These are phyloP conservation scores for Pogostemon cablin DNA, from an alignment of 257 asterid species.

Conservation along the genomic window DNA sequence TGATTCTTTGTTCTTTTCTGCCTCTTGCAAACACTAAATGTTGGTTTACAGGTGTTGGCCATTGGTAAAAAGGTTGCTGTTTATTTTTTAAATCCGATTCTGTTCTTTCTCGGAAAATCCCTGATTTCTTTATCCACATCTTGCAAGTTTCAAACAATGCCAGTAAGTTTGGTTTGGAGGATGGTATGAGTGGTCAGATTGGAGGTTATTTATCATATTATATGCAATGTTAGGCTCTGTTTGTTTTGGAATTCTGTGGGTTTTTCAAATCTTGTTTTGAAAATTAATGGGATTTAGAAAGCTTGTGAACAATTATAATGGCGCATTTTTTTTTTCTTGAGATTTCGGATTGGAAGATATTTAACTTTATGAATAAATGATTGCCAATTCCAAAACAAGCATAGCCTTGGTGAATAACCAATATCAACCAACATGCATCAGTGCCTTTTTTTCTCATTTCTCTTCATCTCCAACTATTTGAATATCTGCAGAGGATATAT, in stretches of 20 bases:
- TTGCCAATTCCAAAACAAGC: too few species aligned
- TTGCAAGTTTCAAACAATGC: neutral
- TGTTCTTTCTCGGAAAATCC: neutral
- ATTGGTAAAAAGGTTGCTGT: neutral
- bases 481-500: neutral
- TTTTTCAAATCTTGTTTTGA: too few species aligned
- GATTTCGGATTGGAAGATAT: too few species aligned
- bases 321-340: too few species aligned
- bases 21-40: neutral
- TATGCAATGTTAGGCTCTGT: neutral
- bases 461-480: neutral
- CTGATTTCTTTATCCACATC: neutral
- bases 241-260: too few species aligned
- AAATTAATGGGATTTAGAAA: too few species aligned
- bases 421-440: neutral
- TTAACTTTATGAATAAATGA: too few species aligned
- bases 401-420: slow-evolving; percentile 3
- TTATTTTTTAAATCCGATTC: neutral
- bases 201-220: neutral
- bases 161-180: neutral
- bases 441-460: neutral
- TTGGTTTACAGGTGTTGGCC: neutral
- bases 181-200: neutral
- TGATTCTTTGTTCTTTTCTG: slow-evolving; percentile 10
- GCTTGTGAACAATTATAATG: too few species aligned